Conservation (phyloP, 2,329 filamentous ascomycete genomes). For the Ilyonectria mors-panacis region DNA sequence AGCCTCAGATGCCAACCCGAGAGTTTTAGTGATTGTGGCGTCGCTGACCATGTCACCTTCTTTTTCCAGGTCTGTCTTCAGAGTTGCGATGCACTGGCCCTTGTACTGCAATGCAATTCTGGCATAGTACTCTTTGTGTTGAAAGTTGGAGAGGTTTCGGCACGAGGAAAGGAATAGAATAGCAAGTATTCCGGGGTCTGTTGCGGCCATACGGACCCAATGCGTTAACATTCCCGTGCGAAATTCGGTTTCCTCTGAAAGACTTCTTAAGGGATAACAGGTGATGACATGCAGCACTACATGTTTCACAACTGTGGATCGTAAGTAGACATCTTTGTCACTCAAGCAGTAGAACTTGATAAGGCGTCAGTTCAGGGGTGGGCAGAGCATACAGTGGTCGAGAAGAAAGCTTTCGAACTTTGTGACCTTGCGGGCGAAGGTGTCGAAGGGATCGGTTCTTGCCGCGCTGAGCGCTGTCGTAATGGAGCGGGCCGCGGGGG, state of each 20-base stretch:
- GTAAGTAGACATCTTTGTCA: neutral
- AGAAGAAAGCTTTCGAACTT: constrained; percentile 30
- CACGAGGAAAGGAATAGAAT: constrained; percentile 37
- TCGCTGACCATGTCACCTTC: constrained; percentile 33
- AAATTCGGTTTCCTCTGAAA: constrained; percentile 20
- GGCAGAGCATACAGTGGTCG: constrained; percentile 33
- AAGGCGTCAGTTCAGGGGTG: neutral
- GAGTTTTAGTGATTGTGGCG: constrained; percentile 40
- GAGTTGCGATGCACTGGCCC: constrained; percentile 29
- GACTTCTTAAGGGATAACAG: constrained; percentile 14
- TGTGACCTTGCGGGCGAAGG: constrained; percentile 13
- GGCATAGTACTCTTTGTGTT: constrained; percentile 25
- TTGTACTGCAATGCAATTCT: constrained; percentile 31
- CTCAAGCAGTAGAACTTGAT: neutral
- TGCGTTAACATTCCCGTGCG: constrained; percentile 26
- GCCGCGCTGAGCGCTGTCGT: constrained; percentile 14
- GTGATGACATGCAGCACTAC: constrained; percentile 16
- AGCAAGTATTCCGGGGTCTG: constrained; percentile 42
- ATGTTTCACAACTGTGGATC: constrained; percentile 16
- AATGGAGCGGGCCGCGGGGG: neutral
- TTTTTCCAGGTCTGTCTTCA: constrained; percentile 21
- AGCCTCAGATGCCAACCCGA: constrained; percentile 30
- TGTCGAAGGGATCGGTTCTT: constrained; percentile 33
- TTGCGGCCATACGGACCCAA: constrained; percentile 37
- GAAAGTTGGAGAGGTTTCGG: constrained; percentile 29